Evolutionary conservation across 2,329 filamentous ascomycete species (phyloP), one percentile per base, ranked within the genome.

Genomic region (Lachnellula hyalina): DNA sequence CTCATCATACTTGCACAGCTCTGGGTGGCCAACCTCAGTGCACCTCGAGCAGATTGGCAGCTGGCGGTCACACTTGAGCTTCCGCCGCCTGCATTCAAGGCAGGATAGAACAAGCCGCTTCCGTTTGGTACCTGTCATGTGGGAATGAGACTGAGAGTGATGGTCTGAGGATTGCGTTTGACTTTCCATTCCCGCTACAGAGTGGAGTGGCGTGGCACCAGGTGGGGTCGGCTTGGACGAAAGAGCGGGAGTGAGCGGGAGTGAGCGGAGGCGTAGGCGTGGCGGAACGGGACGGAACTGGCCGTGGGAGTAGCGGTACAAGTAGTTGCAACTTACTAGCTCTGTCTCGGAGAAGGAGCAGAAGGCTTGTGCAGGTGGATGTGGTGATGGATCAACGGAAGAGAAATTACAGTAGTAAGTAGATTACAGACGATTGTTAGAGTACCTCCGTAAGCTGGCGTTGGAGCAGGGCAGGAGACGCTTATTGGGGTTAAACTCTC

Each of bases 51-150:
- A 53, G 4, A 36, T 23, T 15, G 51, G 51, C n/a, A 48, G 19
- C 23, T 42, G 11, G 32, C 51, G 51, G 40, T 53, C 51, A 19
- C 51, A 53, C 32, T 53, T 53, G n/a, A 53, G n/a, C 23, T 53
- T 53, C 21, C 51, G 44, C 35, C 51, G 51, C 14, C 51, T 44
- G 35, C 51, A 53, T 15, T 53, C 51, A 14, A 28, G 32, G 19
- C 51, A 53, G 14, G 38, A 46, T 2, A 53, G 41, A 11, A 53
- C 38, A 21, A 38, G 41, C 15, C 51, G 51, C 25, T 52, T 52
- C n/a, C 42, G 32, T 19, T 52, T 52, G 38, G 38, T 40, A 15
- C 38, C 38, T 9, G 28, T 32, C 28, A 32, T 11, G 8, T 32
- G 28, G 28, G 28, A 32, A 32, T 32, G 28, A 32, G 28, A 32